A percentile compares a stretch with the other conserved stretches of the same genome.
These are phyloP conservation scores for Arachis hypogaea DNA, from an alignment of 306 rosid species.

Conservation along the genomic window DNA sequence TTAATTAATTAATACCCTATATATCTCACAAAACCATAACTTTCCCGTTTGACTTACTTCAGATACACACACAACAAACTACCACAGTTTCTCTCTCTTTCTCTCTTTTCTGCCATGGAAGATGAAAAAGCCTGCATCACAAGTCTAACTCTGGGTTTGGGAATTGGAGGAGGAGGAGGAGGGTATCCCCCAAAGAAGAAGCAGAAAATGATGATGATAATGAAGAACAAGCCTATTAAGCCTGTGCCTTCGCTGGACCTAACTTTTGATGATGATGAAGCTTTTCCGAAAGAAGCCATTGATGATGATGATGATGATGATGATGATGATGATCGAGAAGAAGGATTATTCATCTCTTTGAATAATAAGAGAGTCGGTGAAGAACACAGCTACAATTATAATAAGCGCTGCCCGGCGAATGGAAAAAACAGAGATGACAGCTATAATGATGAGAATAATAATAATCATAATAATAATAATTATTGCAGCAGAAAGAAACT, in stretches of 20 bases:
- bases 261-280: constrained; percentile 41
- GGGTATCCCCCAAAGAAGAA: constrained; percentile 38
- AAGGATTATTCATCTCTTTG: not conserved
- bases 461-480: not conserved
- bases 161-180: constrained; percentile 40
- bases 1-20: not conserved
- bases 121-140: constrained; percentile 47
- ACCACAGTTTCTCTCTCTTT: constrained; percentile 22
- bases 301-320: constrained; percentile 23
- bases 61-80: constrained; percentile 25
- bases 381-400: not conserved
- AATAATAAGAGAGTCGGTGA: constrained; percentile 17
- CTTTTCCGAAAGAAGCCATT: constrained; percentile 2
- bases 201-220: not conserved
- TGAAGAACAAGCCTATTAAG: not conserved
- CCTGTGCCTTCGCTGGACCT: constrained; percentile 42
- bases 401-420: not conserved
- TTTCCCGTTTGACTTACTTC: constrained; percentile 44
- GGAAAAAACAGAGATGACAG: constrained; percentile 27
- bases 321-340: not conserved
- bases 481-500: constrained; percentile 58
- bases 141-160: constrained; percentile 56
- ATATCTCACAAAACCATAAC: constrained; percentile 33
- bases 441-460: constrained; percentile 10
- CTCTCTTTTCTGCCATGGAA: constrained; percentile 49